Conservation (phyloP, 129 eudicot genomes). For the Erigeron canadensis region DNA sequence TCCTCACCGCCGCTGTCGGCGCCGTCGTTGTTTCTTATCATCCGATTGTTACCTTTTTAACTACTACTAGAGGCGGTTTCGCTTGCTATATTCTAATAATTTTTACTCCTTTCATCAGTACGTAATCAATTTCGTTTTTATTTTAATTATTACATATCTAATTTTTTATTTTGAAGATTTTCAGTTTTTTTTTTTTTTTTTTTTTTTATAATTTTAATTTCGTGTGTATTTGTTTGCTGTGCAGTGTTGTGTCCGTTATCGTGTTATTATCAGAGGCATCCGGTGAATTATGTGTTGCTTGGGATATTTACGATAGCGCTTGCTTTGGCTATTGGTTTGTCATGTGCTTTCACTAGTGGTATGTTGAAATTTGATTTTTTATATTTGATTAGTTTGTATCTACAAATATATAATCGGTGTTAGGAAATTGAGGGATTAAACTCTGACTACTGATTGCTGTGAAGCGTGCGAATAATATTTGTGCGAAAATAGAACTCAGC, state of each 20-base stretch:
- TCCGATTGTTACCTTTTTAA: conserved; percentile 55
- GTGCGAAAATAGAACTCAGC: too few relatives aligned
- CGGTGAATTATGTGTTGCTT: conserved; percentile 67
- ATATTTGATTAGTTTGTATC: background rate
- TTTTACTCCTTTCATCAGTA: conserved; percentile 73
- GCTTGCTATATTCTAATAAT: conserved; percentile 62
- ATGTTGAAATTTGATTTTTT: conserved; percentile 23
- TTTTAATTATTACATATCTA: too few relatives aligned
- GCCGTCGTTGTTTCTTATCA: conserved; percentile 62
- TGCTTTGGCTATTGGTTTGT: conserved; percentile 65
- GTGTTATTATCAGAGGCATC: conserved; percentile 70
- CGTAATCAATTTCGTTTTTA: background rate
- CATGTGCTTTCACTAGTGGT: conserved; percentile 87
- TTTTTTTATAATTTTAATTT: background rate
- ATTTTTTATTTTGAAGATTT: background rate
- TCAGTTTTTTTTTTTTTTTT: background rate
- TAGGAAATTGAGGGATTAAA: too few relatives aligned
- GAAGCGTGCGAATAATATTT: too few relatives aligned
- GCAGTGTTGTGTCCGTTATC: conserved; percentile 77
- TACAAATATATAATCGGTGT: too few relatives aligned
- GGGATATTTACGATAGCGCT: conserved; percentile 64
- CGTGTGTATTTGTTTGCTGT: conserved; percentile 5
- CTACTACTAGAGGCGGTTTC: conserved; percentile 62
- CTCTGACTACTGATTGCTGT: too few relatives aligned
- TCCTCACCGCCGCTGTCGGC: conserved; percentile 72